phyloP scores from a whole-genome alignment of 345 rosid species.

The Murraya koenigii region DNA sequence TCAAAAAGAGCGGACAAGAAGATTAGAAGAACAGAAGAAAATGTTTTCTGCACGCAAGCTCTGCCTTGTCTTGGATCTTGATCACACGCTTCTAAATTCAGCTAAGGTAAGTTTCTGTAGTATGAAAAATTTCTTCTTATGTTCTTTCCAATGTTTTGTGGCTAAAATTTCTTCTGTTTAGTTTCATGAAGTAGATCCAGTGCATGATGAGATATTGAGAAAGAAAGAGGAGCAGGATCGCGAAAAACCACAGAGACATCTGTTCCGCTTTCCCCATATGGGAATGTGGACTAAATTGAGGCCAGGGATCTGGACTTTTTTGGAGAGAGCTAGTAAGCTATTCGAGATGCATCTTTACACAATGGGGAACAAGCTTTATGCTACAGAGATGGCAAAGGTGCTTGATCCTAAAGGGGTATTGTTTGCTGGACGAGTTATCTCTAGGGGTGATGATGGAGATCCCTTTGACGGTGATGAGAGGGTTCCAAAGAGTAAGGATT shows the following conservation, averaged over 20 bases:
- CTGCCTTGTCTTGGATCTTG: conserved; percentile 94
- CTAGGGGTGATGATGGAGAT: conserved; percentile 96
- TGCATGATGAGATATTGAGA: conserved; percentile 81
- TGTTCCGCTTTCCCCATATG: conserved; percentile 90
- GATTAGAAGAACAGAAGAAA: conserved; percentile 94
- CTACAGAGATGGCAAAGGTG: conserved; percentile 99
- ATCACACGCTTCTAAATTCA: conserved; percentile 98
- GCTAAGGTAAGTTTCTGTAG: conserved; percentile 62
- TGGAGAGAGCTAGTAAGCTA: conserved; percentile 93
- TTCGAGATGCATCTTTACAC: conserved; percentile 96
- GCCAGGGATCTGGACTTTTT: conserved; percentile 94
- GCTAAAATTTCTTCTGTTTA: conserved; percentile 21
- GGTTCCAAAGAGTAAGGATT: conserved; percentile 91
- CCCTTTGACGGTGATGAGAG: conserved; percentile 82
- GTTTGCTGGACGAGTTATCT: conserved; percentile 93
- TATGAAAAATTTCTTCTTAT: neutral
- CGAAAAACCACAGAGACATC: conserved; percentile 78
- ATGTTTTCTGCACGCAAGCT: conserved; percentile 87
- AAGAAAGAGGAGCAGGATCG: conserved; percentile 97
- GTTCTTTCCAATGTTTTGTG: neutral
- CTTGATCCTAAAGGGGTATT: conserved; percentile 86
- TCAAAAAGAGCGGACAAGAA: conserved; percentile 86
- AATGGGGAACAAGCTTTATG: conserved; percentile 98
- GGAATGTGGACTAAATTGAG: conserved; percentile 99
- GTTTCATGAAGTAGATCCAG: conserved; percentile 84